Evolutionary conservation across 768 basidiomycete species (phyloP).

Genomic region (Lyophyllum decastes): DNA sequence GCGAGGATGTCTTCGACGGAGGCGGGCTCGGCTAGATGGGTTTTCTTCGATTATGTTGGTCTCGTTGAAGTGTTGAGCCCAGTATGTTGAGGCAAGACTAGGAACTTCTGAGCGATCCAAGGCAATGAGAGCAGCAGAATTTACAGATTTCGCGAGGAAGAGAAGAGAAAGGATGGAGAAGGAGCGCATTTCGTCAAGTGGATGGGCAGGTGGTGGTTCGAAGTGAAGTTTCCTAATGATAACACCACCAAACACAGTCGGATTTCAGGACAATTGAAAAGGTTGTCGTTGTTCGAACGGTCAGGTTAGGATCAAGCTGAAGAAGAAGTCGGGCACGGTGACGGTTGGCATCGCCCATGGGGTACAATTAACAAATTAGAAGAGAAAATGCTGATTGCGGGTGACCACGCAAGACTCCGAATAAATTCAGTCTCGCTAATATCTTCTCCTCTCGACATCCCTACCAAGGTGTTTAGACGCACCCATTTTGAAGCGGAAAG

Average conservation of each 20-base stretch:
- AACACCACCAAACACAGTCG: background rate
- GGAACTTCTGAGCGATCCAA: background rate
- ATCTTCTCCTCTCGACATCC: no score
- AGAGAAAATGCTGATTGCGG: no score
- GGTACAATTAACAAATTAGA: no score
- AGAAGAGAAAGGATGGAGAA: background rate
- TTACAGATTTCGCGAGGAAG: background rate
- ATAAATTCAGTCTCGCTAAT: no score
- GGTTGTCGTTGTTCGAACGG: no score
- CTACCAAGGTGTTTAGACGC: no score
- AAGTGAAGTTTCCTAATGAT: background rate
- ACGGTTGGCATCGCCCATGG: no score
- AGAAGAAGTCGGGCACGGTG: no score
- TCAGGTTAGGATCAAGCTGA: no score
- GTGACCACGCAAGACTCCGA: no score
- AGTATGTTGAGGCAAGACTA: background rate
- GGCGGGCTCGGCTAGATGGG: constrained; percentile 2
- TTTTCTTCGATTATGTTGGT: background rate
- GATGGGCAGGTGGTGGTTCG: background rate
- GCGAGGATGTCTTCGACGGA: background rate
- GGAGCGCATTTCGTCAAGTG: background rate
- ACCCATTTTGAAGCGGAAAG: no score
- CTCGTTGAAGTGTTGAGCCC: background rate
- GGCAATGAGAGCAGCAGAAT: constrained; percentile 9
- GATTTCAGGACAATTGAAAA: no score